Base-by-base conservation (phyloP, 345 rosid species). In the Geranium brycei region DNA sequence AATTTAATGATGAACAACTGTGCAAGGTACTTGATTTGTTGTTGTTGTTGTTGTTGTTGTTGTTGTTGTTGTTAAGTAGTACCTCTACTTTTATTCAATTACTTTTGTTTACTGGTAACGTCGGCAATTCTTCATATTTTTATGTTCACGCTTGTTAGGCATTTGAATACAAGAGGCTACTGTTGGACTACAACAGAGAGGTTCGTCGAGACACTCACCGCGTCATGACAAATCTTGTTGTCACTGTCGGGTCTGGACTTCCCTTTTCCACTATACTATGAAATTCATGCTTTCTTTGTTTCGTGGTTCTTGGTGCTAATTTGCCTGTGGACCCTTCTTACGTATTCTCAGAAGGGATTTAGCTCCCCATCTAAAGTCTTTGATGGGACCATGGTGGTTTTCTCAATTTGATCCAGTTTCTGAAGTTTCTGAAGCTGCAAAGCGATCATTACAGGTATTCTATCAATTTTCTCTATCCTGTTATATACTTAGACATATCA, bases 351-450 rank as follows among this genome's bases (percentile, higher is more conserved):
- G 97, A 80, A 77, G 98, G 80, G 95, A 92, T 77, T 77, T 92
- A 77, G 97, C 96, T 61, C 91, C 84, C 1, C 93, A 89, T 72
- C 75, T 92, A 71, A 92, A 87, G 76, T 76, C 86, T 68, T 70
- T 92, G 71, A 87, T 92, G 91, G 98, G 98, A 65, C 97, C 97
- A 15, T 92, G 98, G 98, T 92, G 98, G 98, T 83, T 84, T 80
- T 85, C 98, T 57, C 98, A 90, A 76, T 92, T 92, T 72, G 98
- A 92, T 79, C 69, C 83, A 62, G 85, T 65, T 79, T 76, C 82
- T 74, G 97, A 92, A 82, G 95, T 90, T 82, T 80, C 96, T 71
- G 80, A 83, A 70, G 88, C 86, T 71, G 96, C 98, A 67, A 87
- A 87, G 82, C 76, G 72, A 59, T 92, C 98, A 51, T 79, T 92